Evolutionary conservation across 2,329 filamentous ascomycete species (phyloP), one percentile per base, ranked within the genome.

Genomic region (Boeremia lycopersici): DNA sequence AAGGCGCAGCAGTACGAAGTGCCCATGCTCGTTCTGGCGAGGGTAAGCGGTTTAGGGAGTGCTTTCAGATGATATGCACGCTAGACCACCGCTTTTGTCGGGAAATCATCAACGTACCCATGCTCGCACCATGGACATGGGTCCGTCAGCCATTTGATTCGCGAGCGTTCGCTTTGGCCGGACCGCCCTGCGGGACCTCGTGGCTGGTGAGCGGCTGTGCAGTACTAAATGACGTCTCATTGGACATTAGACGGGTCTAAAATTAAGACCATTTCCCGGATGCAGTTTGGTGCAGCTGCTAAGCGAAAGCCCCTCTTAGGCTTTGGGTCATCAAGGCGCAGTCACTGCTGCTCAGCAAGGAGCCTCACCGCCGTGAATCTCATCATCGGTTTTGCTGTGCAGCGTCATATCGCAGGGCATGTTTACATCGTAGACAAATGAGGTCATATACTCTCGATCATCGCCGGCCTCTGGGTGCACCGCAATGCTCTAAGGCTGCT

Each of bases 41-140:
- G 56, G 51, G 53, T 48, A 72, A 66, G 72, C 70, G 71, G 62
- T 63, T 64, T 57, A 42, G 62, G 65, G 56, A 67, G 59, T 41
- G 46, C 35, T 36, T 55, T 49, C 57, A 59, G 53, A 61, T 47
- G 53, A 64, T 56, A 60, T 48, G 64, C 62, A 54, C 60, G 55
- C 65, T 63, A 57, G 57, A 65, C 61, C 61, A 71, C 67, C 68
- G 68, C 68, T 68, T 68, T 61, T 60, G 64, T 67, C 63, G 64
- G 61, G 61, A 56, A 55, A 53, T 46, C 59, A 60, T 56, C 56
- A 55, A 36, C 19, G 25, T 49, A 49, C 48, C 54, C 59, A 44
- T 55, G 54, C 42, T 13, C 44, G 9, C 38, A 31, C 61, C 59
- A 52, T 59, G 55, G 36, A 34, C 61, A 53, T 59, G 64, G 38